These are phyloP conservation scores for Nitzschia sp. DNA, from an alignment of 108 stramenopile genomes.

Conservation along the genomic window DNA sequence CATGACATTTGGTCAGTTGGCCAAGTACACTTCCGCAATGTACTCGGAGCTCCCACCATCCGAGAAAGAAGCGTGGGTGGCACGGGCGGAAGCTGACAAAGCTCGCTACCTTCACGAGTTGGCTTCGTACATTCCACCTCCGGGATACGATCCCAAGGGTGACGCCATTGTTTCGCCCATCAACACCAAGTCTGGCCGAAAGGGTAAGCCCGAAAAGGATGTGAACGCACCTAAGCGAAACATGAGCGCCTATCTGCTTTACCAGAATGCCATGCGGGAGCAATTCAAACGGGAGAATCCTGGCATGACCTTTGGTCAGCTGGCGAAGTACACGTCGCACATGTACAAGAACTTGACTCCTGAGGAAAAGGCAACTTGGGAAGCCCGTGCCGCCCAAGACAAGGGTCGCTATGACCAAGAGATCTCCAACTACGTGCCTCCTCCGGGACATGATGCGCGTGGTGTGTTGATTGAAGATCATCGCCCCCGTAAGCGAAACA, in stretches of 20 bases:
- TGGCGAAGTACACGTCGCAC: constrained; percentile 89
- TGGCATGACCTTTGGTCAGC: constrained; percentile 86
- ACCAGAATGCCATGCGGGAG: constrained; percentile 82
- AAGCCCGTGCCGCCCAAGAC: constrained; percentile 76
- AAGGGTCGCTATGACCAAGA: constrained; percentile 82
- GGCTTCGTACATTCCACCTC: constrained; percentile 67
- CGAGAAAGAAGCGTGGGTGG: constrained; percentile 81
- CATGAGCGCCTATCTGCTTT: constrained; percentile 74
- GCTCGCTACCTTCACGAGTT: constrained; percentile 78
- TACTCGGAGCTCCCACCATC: constrained; percentile 72
- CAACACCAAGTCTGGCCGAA: constrained; percentile 44
- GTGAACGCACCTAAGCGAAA: constrained; percentile 91
- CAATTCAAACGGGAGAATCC: constrained; percentile 79
- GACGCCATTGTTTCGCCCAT: constrained; percentile 62
- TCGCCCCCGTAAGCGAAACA: constrained; percentile 60
- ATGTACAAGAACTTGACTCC: constrained; percentile 86
- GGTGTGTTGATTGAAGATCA: constrained; percentile 82
- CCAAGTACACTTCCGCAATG: constrained; percentile 88
- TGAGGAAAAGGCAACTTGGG: constrained; percentile 84
- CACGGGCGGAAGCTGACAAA: constrained; percentile 83
- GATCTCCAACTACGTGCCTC: constrained; percentile 71
- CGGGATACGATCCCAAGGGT: constrained; percentile 86
- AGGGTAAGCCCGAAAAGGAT: constrained; percentile 69
- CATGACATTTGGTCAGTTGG: constrained; percentile 76
- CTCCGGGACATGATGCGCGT: constrained; percentile 79